Percentiles rank a stretch among this genome's conserved stretches.
Evolutionary conservation across 306 rosid genomes (phyloP).

Genomic region (Prinsepia uniflora): DNA sequence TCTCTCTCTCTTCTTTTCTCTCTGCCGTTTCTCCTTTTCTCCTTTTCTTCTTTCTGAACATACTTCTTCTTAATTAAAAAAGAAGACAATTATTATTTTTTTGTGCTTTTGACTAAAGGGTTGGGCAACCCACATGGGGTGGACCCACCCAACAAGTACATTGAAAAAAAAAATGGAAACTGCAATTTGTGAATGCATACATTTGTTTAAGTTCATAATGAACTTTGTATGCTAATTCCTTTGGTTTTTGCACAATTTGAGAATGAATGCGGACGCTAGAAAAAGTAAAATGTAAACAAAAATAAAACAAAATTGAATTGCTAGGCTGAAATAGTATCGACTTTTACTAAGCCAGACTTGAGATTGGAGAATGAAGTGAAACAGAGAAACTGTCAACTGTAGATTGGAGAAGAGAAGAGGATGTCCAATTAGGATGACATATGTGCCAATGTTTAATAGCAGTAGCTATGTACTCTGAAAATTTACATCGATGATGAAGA

Average conservation of each 20-base stretch:
- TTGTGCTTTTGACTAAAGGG: too few species aligned
- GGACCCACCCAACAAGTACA: too few species aligned
- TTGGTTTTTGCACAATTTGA: not conserved
- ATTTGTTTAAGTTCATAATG: not conserved
- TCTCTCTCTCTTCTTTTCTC: too few species aligned
- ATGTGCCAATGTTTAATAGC: not conserved
- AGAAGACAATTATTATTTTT: too few species aligned
- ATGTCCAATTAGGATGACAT: not conserved
- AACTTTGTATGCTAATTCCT: not conserved
- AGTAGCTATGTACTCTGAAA: not conserved
- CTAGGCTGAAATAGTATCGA: not conserved
- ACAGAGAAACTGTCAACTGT: too few species aligned
- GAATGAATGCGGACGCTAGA: not conserved
- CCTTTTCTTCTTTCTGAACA: too few species aligned
- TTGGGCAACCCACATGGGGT: too few species aligned
- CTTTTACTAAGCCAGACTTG: not conserved
- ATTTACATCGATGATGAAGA: conserved; percentile 5
- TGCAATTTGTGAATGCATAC: not conserved
- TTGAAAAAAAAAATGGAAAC: not conserved
- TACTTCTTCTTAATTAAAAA: too few species aligned
- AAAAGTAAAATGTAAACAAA: not conserved
- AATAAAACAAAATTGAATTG: too few species aligned
- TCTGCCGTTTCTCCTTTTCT: too few species aligned
- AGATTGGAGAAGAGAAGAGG: not conserved
- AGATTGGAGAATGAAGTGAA: not conserved